Evolutionary conservation across 768 basidiomycete genomes (phyloP), one percentile per base, ranked within the genome.

Genomic region (Amanita polypyramis): DNA sequence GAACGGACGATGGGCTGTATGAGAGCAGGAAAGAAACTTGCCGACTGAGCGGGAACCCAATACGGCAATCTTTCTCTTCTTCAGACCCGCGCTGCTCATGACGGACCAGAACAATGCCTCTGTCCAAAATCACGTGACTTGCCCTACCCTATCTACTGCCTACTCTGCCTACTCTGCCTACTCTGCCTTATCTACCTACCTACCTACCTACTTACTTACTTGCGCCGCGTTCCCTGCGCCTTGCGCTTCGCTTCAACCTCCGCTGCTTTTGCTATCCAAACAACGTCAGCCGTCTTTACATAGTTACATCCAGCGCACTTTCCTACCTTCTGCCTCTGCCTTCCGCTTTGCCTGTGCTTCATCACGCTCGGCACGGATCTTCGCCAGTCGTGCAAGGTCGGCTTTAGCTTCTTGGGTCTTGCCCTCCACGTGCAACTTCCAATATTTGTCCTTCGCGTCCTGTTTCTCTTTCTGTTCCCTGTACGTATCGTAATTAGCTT

Each of bases 401-500:
- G 82, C 64, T 67, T 92, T 87, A 15, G 94, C 93, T 62, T 96
- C 75, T 30, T 85, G 81, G 0, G 94, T 97, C 79, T 96, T 87
- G 51, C 94, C 94, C 63, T 76, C 70, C 12, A 69, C 44, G 57
- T 90, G 85, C 27, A 86, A 70, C 85, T 94, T 90, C 82, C 82
- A 82, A 62, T 95, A 95, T 20, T 76, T 70, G 21, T 91, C 89
- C 60, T 88, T 79, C 1, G 91, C 88, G 1, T 92, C 91, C 57
- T 85, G 75, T 69, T 92, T 93, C 65, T 94, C 91, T 60, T 93
- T 92, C 59, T 81, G 82, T 60, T 96, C 94, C 54, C 93, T 93
- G 52, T 7, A 32, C 38, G n/a, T 11, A 25, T 21, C 41, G 44
- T n/a, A n/a, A n/a, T 11, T 10, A 45, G 54, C 21, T 49, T 15